Evolutionary conservation across 805 yeast species (phyloP), one percentile per base, ranked within the genome.

Genomic region (Peterozyma xylosa): DNA sequence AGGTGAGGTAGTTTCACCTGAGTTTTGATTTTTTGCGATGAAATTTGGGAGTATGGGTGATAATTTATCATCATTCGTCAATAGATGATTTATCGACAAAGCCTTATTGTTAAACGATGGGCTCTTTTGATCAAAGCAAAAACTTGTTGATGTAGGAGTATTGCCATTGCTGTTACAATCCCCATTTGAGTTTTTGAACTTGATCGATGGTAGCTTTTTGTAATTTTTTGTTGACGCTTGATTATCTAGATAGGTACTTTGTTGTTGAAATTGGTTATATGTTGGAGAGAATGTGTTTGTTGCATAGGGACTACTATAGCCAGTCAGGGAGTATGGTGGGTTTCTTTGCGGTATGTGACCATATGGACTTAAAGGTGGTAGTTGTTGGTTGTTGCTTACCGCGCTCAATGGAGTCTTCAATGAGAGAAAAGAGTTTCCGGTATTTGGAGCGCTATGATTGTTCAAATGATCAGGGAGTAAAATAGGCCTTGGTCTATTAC

Each of bases 401-500:
- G 44, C 47, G 33, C 39, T 45, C 15, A 41, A 35, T 3, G 47
- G 47, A 5, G 44, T 45, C 13, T 33, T 33, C 27, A 45, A 30
- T 5, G 13, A 11, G 9, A 32, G 15, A 9, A 13, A 13, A 5
- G 34, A 32, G 1, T 32, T 33, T 33, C 36, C 13, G 17, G n/a
- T 14, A 11, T 11, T 38, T 11, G 41, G 10, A 15, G 18, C 30
- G 16, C n/a, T 27, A 10, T 13, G 13, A 14, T 9, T 14, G 29
- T 13, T 15, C 30, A n/a, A 10, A 18, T 17, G n/a, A 33, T 21
- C 33, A 15, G 27, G 21, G 35, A 32, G 18, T 30, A 27, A 13
- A 40, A 43, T 7, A 41, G 47, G 9, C 38, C 47, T 45, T 29
- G 47, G 47, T 37, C 47, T 45, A 38, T 41, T 40, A n/a, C 41